phyloP scores from a whole-genome alignment of 768 basidiomycete genomes.

The Paxillus ammoniavirescens region DNA sequence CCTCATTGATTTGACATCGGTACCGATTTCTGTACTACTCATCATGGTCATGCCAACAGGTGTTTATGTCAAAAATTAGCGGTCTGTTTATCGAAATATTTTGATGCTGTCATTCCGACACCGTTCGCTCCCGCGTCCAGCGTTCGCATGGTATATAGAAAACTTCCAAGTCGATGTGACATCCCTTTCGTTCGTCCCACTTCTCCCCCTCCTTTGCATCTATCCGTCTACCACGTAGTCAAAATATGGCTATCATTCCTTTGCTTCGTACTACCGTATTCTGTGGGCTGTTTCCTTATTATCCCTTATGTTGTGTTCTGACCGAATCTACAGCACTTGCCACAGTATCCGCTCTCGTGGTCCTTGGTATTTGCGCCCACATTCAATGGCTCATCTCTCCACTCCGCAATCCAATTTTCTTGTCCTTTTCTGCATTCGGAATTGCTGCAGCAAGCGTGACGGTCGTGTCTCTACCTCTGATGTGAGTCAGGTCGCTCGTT shows the following conservation, averaged over 20 bases:
- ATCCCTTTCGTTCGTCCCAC: not conserved
- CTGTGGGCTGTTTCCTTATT: constrained; percentile 13
- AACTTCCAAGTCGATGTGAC: not conserved
- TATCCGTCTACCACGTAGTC: not conserved
- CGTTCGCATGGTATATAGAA: not conserved
- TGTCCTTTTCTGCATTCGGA: constrained; percentile 18
- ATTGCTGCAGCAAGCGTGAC: constrained; percentile 15
- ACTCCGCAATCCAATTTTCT: not conserved
- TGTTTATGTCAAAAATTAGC: too few relatives aligned
- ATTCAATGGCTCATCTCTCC: constrained; percentile 8
- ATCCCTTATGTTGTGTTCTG: not conserved
- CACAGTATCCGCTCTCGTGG: constrained; percentile 14
- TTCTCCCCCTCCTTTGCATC: not conserved
- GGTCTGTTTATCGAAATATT: too few relatives aligned
- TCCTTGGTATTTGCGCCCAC: constrained; percentile 23
- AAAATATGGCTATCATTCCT: constrained; percentile 24
- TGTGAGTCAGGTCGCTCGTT: constrained; percentile 13
- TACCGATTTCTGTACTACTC: too few relatives aligned
- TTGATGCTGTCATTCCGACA: too few relatives aligned
- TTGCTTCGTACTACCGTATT: constrained; percentile 21
- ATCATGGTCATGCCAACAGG: too few relatives aligned
- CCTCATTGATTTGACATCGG: too few relatives aligned
- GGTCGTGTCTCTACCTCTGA: constrained; percentile 19
- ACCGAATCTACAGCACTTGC: constrained; percentile 10
- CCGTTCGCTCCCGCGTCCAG: too few relatives aligned